A percentile compares a stretch with the other conserved stretches of the same genome.
Conservation (phyloP, 2,329 filamentous ascomycete genomes). For the Fusarium mexicanum region DNA sequence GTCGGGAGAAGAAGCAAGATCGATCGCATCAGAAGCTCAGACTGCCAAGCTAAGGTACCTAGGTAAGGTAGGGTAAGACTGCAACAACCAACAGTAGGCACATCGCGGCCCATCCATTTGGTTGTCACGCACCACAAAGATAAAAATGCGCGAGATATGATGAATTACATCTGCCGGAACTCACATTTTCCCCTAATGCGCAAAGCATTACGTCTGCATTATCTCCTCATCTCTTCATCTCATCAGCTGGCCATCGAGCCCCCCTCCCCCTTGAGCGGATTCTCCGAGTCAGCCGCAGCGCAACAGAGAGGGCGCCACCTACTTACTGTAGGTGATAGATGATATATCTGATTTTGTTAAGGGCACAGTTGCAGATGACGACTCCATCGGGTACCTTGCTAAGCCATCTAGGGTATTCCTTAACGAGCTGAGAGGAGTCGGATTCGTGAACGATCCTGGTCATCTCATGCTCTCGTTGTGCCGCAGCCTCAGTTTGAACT, state of each 20-base stretch:
- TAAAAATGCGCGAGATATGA: not conserved
- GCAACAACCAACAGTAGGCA: conserved; percentile 8
- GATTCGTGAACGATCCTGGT: conserved; percentile 12
- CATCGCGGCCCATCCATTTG: conserved; percentile 8
- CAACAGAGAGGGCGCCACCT: conserved; percentile 2
- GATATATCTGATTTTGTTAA: conserved; percentile 27
- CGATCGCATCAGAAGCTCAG: conserved; percentile 19
- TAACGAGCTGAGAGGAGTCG: conserved; percentile 9
- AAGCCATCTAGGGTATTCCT: not conserved
- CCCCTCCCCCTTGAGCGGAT: conserved; percentile 1
- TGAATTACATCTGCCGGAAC: not conserved
- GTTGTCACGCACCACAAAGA: conserved; percentile 15
- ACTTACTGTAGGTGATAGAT: conserved; percentile 21
- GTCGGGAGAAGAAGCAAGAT: conserved; percentile 21
- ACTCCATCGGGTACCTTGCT: conserved; percentile 12
- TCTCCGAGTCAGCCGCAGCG: not conserved
- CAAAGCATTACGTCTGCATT: not conserved
- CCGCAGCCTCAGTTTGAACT: conserved; percentile 24
- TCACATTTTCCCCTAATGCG: not conserved
- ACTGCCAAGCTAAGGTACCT: conserved; percentile 2
- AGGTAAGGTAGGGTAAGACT: conserved; percentile 10
- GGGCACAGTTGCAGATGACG: conserved; percentile 1
- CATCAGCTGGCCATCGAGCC: conserved; percentile 2
- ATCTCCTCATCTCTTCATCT: conserved; percentile 9
- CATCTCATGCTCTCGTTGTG: not conserved